These are phyloP conservation scores for Pezicula rhizophila DNA, from an alignment of 2,329 filamentous ascomycete species.

Conservation along the genomic window DNA sequence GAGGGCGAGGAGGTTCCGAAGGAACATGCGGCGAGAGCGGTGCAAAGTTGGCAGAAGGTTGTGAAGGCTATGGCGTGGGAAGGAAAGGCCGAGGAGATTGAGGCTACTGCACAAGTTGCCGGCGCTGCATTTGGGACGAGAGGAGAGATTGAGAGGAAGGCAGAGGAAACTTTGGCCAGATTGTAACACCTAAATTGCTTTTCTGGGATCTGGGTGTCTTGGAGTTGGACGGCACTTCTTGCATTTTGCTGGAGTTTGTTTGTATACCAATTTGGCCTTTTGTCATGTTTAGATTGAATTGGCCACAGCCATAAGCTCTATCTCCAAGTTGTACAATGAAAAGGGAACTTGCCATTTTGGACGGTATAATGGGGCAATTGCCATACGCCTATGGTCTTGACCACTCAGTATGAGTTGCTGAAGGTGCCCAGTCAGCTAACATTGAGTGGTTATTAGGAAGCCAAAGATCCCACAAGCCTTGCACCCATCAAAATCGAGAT, in stretches of 20 bases:
- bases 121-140: not conserved
- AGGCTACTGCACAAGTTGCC: no score
- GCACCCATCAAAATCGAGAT: not conserved
- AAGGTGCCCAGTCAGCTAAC: no score
- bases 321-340: no score
- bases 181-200: not conserved
- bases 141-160: not conserved
- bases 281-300: no score
- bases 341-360: no score
- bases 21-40: conserved; percentile 46
- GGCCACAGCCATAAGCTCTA: no score
- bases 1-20: conserved; percentile 37
- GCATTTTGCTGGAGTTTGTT: not conserved
- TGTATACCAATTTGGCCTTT: not conserved
- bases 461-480: no score
- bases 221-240: not conserved
- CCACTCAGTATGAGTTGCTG: no score
- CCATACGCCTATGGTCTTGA: no score
- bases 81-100: not conserved
- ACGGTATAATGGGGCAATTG: no score
- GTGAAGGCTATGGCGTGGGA: conserved; percentile 17
- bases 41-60: conserved; percentile 44
- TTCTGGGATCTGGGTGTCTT: not conserved
- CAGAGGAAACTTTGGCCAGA: conserved; percentile 7
- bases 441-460: no score